These are phyloP conservation scores for Fibroporia radiculosa DNA, from an alignment of 768 basidiomycete species.

Conservation along the genomic window DNA sequence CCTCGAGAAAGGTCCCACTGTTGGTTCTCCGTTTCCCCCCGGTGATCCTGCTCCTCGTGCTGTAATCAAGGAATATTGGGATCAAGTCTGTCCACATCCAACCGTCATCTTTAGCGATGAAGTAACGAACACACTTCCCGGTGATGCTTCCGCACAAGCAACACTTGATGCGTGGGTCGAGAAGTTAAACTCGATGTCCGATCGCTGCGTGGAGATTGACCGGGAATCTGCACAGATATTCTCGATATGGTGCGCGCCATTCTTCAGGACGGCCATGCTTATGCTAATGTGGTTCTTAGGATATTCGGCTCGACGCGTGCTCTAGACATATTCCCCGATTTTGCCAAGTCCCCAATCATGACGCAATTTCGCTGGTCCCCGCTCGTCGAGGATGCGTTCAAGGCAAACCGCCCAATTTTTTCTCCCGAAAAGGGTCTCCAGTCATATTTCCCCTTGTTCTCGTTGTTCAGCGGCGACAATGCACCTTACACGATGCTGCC, in stretches of 20 bases:
- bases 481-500: conserved; percentile 20
- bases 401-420: conserved; percentile 14
- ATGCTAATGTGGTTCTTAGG: conserved; percentile 1
- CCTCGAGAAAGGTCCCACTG: conserved; percentile 29
- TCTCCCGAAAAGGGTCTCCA: conserved; percentile 3
- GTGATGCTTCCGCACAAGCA: conserved; percentile 23
- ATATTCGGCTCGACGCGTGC: conserved; percentile 16
- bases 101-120: conserved; percentile 22
- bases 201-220: conserved; percentile 23
- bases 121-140: conserved; percentile 21
- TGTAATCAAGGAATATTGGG: conserved; percentile 30
- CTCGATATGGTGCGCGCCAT: conserved; percentile 9
- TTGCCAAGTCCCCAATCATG: conserved; percentile 42
- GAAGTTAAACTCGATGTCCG: conserved; percentile 26
- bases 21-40: conserved; percentile 31
- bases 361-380: conserved; percentile 46
- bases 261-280: neutral
- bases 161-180: conserved; percentile 33
- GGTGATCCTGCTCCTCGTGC: conserved; percentile 28
- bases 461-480: neutral
- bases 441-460: conserved; percentile 1
- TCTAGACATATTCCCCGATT: conserved; percentile 30
- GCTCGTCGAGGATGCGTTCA: conserved; percentile 36
- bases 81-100: conserved; percentile 32
- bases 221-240: conserved; percentile 11